Percentiles rank a stretch among this genome's conserved stretches.
Conservation (phyloP, 805 yeast species). For the Kluyveromyces lactis region DNA sequence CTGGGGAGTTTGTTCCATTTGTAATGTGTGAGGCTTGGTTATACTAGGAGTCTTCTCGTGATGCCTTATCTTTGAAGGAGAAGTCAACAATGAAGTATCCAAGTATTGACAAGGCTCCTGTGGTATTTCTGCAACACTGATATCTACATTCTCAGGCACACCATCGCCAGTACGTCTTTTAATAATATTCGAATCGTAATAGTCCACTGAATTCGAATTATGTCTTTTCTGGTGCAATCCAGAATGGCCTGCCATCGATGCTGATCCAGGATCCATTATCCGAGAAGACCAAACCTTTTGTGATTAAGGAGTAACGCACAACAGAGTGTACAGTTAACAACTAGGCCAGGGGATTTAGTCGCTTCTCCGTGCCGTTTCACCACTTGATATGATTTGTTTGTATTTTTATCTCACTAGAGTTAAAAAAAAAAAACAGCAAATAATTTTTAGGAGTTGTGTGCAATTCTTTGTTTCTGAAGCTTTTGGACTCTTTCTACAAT, state of each 20-base stretch:
- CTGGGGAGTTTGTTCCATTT: constrained; percentile 8
- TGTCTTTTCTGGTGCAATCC: constrained; percentile 20
- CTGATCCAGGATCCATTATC: not conserved
- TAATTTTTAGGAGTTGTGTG: no score
- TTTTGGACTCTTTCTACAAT: no score
- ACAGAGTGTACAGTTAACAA: no score
- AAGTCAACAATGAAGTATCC: constrained; percentile 5
- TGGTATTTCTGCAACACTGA: constrained; percentile 5
- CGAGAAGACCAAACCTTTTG: no score
- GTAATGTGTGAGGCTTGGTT: constrained; percentile 9
- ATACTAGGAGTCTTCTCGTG: constrained; percentile 6
- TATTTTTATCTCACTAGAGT: no score
- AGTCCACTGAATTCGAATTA: constrained; percentile 15
- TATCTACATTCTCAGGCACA: not conserved
- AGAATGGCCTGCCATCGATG: constrained; percentile 2
- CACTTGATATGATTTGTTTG: no score
- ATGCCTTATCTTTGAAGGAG: constrained; percentile 1
- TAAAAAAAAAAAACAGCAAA: no score
- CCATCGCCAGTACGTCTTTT: constrained; percentile 18
- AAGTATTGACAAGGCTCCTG: constrained; percentile 3
- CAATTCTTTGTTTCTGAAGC: no score
- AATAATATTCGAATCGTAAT: constrained; percentile 7
- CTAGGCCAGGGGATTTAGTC: no score
- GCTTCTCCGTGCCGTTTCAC: no score
- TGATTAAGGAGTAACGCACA: no score